phyloP scores from a whole-genome alignment of 2,329 filamentous ascomycete genomes.

The Verticillium nubilum region DNA sequence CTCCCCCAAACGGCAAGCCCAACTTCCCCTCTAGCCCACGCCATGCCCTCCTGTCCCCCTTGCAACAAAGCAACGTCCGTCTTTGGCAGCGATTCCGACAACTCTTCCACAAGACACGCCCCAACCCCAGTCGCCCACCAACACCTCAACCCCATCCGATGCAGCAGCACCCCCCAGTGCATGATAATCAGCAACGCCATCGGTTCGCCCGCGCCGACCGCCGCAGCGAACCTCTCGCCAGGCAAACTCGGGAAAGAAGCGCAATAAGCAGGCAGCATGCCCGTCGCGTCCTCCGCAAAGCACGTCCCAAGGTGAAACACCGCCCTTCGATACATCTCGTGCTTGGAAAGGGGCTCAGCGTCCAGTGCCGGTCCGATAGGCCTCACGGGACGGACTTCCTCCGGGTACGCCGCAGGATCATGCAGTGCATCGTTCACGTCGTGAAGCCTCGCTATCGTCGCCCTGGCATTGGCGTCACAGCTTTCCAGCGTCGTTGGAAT shows the following conservation, averaged over 20 bases:
- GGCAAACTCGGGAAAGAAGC: slow-evolving; percentile 23
- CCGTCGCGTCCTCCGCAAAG: slow-evolving; percentile 27
- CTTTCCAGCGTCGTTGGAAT: background rate
- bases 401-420: background rate
- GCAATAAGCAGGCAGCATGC: slow-evolving; percentile 22
- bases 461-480: slow-evolving; percentile 9
- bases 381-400: background rate
- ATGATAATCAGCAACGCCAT: slow-evolving; percentile 29
- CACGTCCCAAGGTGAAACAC: slow-evolving; percentile 22
- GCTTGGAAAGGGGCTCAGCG: background rate
- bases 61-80: slow-evolving; percentile 10
- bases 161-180: slow-evolving; percentile 30
- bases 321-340: slow-evolving; percentile 13
- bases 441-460: slow-evolving; percentile 15
- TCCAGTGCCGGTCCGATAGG: background rate
- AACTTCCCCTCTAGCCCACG: slow-evolving; percentile 18
- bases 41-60: slow-evolving; percentile 18
- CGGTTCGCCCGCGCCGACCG: slow-evolving; percentile 23
- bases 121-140: slow-evolving; percentile 20
- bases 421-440: slow-evolving; percentile 15
- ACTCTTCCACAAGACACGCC: slow-evolving; percentile 15
- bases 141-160: slow-evolving; percentile 10
- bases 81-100: slow-evolving; percentile 17
- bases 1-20: background rate
- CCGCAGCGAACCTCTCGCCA: slow-evolving; percentile 22